Conservation (phyloP, 1,284 basidiomycete species). For the Naganishia sp. region DNA sequence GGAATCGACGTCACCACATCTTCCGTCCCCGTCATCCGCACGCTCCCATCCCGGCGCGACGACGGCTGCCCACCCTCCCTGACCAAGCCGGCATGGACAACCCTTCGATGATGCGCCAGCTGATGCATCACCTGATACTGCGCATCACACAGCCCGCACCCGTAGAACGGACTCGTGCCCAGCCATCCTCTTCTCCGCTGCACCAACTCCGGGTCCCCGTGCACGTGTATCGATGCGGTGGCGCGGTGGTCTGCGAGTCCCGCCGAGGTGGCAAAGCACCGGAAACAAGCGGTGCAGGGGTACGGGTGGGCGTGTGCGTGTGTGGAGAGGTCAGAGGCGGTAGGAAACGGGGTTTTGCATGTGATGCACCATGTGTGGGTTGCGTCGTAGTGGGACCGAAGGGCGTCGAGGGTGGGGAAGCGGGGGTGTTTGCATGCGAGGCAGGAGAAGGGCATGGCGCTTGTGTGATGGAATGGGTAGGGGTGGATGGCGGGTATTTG, state of each 20-base stretch:
- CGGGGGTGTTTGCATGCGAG: conserved; percentile 14
- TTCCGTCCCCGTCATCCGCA: neutral
- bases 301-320: neutral
- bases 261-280: neutral
- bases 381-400: conserved; percentile 4
- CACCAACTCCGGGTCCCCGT: neutral
- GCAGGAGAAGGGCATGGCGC: conserved; percentile 11
- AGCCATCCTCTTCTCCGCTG: neutral
- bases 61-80: neutral
- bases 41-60: neutral
- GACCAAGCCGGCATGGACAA: neutral
- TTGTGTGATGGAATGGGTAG: too few species aligned
- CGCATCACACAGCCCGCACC: neutral
- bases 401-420: neutral
- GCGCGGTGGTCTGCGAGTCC: neutral
- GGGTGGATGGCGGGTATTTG: too few species aligned
- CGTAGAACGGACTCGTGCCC: neutral
- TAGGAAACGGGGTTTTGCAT: conserved; percentile 5
- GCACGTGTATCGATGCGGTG: neutral
- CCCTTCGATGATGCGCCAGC: conserved; percentile 5
- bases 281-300: conserved; percentile 9
- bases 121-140: conserved; percentile 14
- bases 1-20: neutral
- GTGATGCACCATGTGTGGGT: conserved; percentile 4
- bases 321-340: neutral